Conservation (phyloP, 805 yeast genomes). For the Saccharomyces jurei region DNA sequence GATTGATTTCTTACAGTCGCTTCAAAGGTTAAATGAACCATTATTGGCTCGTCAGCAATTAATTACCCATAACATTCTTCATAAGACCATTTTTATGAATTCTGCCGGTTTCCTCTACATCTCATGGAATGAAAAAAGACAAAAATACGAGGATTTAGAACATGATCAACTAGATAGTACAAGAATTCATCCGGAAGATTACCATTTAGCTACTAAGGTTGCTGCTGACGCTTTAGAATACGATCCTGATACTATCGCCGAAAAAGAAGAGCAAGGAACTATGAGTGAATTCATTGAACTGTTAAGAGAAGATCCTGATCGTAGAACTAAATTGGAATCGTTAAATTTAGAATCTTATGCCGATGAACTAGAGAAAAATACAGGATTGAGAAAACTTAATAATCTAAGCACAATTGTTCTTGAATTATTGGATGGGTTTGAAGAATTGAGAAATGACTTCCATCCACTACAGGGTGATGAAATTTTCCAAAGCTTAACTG, state of each 20-base stretch:
- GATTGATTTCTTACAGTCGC: constrained; percentile 71
- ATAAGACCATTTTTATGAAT: constrained; percentile 79
- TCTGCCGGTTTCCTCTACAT: constrained; percentile 85
- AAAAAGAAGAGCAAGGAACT: constrained; percentile 35
- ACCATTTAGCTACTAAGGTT: constrained; percentile 91
- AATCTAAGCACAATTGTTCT: constrained; percentile 30
- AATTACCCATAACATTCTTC: constrained; percentile 68
- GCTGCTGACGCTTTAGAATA: constrained; percentile 96
- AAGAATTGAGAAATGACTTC: constrained; percentile 73
- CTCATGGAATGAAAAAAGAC: constrained; percentile 47
- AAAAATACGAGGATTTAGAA: constrained; percentile 41
- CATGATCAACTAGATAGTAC: constrained; percentile 87
- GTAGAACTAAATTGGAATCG: constrained; percentile 80
- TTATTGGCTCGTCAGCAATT: constrained; percentile 76
- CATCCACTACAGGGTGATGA: constrained; percentile 57
- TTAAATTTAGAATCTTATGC: constrained; percentile 88
- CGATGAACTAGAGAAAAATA: constrained; percentile 62
- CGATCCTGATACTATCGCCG: constrained; percentile 87
- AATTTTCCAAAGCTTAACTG: constrained; percentile 82
- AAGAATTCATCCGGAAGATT: constrained; percentile 96
- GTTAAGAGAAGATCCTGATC: constrained; percentile 57
- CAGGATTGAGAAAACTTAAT: constrained; percentile 30
- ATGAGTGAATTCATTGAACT: constrained; percentile 33
- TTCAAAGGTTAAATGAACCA: constrained; percentile 46
- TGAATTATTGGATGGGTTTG: constrained; percentile 81